These are phyloP conservation scores for Bryoerythrophyllum caledonicum DNA, from an alignment of 225 moss, liverwort and hornwort genomes.

Conservation along the genomic window DNA sequence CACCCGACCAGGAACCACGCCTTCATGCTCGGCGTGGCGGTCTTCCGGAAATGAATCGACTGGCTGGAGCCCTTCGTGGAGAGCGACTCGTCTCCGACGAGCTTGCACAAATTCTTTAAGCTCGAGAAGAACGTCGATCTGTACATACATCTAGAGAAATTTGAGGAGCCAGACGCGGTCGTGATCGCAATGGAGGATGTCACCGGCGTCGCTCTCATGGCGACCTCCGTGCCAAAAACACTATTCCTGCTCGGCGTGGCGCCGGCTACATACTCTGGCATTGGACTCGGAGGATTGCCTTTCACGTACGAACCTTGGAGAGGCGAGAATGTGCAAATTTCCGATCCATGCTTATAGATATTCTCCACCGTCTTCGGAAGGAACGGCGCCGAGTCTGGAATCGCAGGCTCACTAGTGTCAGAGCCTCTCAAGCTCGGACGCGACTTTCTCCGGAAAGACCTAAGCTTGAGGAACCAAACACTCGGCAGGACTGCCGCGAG, in stretches of 20 bases:
- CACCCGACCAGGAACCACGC: constrained; percentile 52
- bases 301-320: constrained; percentile 10
- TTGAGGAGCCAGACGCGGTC: constrained; percentile 19
- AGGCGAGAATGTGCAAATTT: constrained; percentile 31
- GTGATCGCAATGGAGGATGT: constrained; percentile 35
- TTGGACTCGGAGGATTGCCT: constrained; percentile 2
- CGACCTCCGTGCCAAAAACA: neutral
- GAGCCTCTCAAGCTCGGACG: constrained; percentile 17
- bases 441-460: constrained; percentile 35
- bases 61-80: constrained; percentile 30
- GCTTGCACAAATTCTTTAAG: constrained; percentile 41
- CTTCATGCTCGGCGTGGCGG: constrained; percentile 32
- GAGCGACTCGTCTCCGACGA: constrained; percentile 35
- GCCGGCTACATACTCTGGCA: neutral
- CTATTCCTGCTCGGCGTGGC: constrained; percentile 17
- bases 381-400: constrained; percentile 41
- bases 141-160: constrained; percentile 39
- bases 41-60: constrained; percentile 41
- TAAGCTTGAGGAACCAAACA: constrained; percentile 49
- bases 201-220: constrained; percentile 21
- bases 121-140: constrained; percentile 39
- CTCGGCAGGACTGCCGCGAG: constrained; percentile 39
- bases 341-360: constrained; percentile 38
- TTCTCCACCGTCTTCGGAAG: constrained; percentile 46
- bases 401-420: constrained; percentile 20